phyloP scores from a whole-genome alignment of 257 asterid species.

The Solanum gracilifrons region DNA sequence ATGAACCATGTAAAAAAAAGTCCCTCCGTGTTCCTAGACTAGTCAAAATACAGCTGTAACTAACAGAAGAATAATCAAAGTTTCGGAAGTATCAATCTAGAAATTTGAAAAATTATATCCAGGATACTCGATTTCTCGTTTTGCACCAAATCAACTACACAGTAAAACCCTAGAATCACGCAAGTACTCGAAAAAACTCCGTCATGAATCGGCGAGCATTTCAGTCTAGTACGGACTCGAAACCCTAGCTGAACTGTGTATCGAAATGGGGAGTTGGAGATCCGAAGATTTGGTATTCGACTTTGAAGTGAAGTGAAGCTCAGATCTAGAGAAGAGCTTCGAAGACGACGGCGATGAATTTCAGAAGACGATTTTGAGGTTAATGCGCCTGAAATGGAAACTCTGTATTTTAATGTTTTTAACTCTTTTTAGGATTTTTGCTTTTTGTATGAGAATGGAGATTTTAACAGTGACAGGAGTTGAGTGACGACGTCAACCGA shows the following conservation, averaged over 20 bases:
- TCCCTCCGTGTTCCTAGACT: neutral
- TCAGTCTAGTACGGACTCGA: neutral
- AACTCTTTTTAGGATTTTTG: neutral
- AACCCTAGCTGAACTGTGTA: constrained; percentile 9
- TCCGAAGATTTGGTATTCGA: constrained; percentile 21
- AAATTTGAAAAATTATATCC: constrained; percentile 6
- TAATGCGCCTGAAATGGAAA: neutral
- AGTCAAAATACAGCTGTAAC: neutral
- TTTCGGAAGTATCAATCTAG: constrained; percentile 4
- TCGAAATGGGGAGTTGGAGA: neutral
- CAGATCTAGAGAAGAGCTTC: constrained; percentile 35
- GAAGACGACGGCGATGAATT: neutral
- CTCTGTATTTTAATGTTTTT: neutral
- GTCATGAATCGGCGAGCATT: constrained; percentile 1
- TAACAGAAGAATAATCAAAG: neutral
- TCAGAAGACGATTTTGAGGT: neutral
- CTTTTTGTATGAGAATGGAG: neutral
- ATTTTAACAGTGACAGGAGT: neutral
- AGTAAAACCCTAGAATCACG: constrained; percentile 17
- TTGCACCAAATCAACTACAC: neutral
- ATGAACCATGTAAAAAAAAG: constrained; percentile 1
- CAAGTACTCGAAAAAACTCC: neutral
- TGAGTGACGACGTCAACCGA: neutral
- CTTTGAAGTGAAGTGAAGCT: constrained; percentile 10
- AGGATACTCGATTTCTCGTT: neutral